A percentile compares a stretch with the other conserved stretches of the same genome.
Evolutionary conservation across 2,329 filamentous ascomycete genomes (phyloP).

Genomic region (Samsoniella hepiali): DNA sequence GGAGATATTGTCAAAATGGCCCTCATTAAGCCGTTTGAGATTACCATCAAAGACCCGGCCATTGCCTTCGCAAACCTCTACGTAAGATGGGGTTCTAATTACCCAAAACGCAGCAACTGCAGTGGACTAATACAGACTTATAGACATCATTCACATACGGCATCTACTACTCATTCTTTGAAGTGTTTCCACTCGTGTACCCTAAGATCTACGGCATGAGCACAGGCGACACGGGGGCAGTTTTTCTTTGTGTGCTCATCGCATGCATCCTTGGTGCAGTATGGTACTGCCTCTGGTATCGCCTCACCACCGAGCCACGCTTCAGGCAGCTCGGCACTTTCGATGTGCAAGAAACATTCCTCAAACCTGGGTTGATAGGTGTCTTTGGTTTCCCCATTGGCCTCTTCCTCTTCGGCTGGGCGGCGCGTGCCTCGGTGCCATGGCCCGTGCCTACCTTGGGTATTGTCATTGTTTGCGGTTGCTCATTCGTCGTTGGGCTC

Average conservation of each 20-base stretch:
- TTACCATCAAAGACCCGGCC: conserved; percentile 35
- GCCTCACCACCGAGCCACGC: conserved; percentile 18
- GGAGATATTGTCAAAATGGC: no score
- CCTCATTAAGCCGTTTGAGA: conserved; percentile 29
- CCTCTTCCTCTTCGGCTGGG: conserved; percentile 70
- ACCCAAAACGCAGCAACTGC: no score
- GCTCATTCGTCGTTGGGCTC: conserved; percentile 39
- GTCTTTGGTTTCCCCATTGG: conserved; percentile 62
- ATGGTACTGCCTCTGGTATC: conserved; percentile 22
- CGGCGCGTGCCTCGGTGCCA: conserved; percentile 58
- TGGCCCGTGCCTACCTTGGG: conserved; percentile 57
- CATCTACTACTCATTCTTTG: no score
- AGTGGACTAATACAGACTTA: no score
- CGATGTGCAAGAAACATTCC: conserved; percentile 24
- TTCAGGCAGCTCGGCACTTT: no score
- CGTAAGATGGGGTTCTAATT: no score
- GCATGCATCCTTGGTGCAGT: conserved; percentile 54
- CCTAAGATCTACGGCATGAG: conserved; percentile 36
- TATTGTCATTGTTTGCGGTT: conserved; percentile 52
- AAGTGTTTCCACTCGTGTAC: conserved; percentile 58
- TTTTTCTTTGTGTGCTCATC: conserved; percentile 46
- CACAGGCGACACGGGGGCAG: conserved; percentile 57
- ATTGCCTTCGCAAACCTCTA: no score
- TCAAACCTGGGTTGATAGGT: conserved; percentile 36
- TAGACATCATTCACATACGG: no score